These are phyloP conservation scores for Carex parvula DNA, from an alignment of 176 grass and related monocot species.

Conservation along the genomic window DNA sequence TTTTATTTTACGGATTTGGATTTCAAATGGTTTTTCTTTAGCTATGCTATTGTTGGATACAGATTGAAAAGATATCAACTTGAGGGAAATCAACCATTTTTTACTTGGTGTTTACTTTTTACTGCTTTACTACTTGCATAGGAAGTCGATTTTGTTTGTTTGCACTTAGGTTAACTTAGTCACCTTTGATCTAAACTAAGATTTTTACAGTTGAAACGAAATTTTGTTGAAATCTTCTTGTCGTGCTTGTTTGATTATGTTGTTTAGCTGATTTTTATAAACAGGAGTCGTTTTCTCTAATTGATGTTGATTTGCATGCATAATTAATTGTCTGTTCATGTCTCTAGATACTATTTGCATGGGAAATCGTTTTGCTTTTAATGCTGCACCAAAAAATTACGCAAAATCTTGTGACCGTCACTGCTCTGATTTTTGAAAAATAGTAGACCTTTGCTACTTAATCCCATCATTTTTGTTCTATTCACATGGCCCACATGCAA, in stretches of 20 bases:
- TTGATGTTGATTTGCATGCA: slow-evolving; percentile 7
- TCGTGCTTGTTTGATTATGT: neutral
- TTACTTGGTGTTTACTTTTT: neutral
- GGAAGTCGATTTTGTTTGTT: neutral
- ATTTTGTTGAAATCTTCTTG: neutral
- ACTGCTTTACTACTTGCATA: neutral
- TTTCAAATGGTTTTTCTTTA: slow-evolving; percentile 19
- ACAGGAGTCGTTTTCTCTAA: slow-evolving; percentile 8
- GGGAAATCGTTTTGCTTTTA: neutral
- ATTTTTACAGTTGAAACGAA: neutral
- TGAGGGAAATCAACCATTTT: neutral
- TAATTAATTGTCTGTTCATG: neutral
- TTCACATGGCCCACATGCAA: neutral
- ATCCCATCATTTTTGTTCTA: neutral
- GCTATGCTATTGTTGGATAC: neutral
- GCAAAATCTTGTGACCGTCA: neutral
- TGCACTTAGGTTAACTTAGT: neutral
- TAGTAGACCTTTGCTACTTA: neutral
- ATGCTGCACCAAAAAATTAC: neutral
- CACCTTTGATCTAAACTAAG: neutral
- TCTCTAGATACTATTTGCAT: neutral
- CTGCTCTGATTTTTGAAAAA: neutral
- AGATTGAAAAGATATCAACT: slow-evolving; percentile 5
- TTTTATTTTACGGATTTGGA: slow-evolving; percentile 16
- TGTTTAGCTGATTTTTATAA: neutral